A percentile compares a stretch with the other conserved stretches of the same genome.
These are phyloP conservation scores for Pythium myriotylum DNA, from an alignment of 352 stramenopile species.

Conservation along the genomic window DNA sequence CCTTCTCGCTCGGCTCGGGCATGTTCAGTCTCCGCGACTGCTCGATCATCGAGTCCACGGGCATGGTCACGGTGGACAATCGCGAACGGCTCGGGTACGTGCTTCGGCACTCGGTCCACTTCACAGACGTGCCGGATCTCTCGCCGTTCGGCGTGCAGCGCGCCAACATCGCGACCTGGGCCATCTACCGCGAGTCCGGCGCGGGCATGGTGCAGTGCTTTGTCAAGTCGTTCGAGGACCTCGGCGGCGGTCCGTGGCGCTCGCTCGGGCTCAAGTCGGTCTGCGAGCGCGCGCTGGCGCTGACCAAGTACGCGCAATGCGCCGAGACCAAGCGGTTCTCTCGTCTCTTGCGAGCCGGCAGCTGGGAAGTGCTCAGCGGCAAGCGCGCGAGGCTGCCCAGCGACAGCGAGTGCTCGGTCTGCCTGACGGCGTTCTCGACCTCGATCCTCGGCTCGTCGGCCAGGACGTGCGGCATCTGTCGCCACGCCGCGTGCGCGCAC, in stretches of 20 bases:
- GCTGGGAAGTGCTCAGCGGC: not conserved
- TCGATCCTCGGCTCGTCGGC: conserved; percentile 13
- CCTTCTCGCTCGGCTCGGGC: conserved; percentile 22
- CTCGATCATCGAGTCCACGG: conserved; percentile 16
- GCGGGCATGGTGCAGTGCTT: conserved; percentile 27
- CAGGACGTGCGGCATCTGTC: conserved; percentile 14
- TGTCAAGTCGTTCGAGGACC: conserved; percentile 28
- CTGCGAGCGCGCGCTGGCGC: conserved; percentile 10
- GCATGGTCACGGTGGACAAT: conserved; percentile 3
- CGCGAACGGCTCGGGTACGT: conserved; percentile 23
- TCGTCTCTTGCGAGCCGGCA: not conserved
- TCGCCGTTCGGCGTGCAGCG: conserved; percentile 13
- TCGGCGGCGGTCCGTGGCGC: conserved; percentile 13
- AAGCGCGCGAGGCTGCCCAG: not conserved
- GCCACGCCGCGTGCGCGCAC: conserved; percentile 12
- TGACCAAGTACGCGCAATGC: conserved; percentile 9
- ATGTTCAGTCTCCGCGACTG: conserved; percentile 19
- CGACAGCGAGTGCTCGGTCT: conserved; percentile 21
- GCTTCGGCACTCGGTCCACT: conserved; percentile 20
- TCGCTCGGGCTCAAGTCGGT: conserved; percentile 7
- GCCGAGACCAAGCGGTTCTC: conserved; percentile 19
- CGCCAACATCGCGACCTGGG: conserved; percentile 19
- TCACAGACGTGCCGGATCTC: conserved; percentile 10
- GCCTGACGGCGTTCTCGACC: conserved; percentile 2
- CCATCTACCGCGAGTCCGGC: conserved; percentile 21